A percentile compares a stretch with the other conserved stretches of the same genome.
These are phyloP conservation scores for Fusarium xyrophilum DNA, from an alignment of 2,329 filamentous ascomycete genomes.

Conservation along the genomic window DNA sequence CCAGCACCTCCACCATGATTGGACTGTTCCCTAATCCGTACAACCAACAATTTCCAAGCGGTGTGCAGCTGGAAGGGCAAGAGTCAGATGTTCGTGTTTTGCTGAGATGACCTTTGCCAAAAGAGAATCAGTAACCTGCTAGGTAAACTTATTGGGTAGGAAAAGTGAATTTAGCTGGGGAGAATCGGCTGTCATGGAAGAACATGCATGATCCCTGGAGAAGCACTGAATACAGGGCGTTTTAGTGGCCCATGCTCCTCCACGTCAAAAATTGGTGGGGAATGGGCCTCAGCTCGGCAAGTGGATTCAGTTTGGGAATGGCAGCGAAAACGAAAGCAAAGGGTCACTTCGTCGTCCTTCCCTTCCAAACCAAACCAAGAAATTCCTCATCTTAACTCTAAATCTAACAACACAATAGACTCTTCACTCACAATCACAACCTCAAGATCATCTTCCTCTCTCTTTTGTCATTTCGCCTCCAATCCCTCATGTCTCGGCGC, in stretches of 20 bases:
- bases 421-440: constrained; percentile 1
- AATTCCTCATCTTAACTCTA: constrained; percentile 18
- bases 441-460: neutral
- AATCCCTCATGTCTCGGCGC: constrained; percentile 12
- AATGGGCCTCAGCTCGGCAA: constrained; percentile 11
- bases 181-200: neutral
- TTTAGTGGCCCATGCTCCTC: constrained; percentile 24
- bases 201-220: too few species aligned
- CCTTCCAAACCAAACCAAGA: constrained; percentile 12
- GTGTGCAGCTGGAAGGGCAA: constrained; percentile 2
- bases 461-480: neutral
- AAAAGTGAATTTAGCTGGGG: neutral
- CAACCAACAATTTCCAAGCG: constrained; percentile 11
- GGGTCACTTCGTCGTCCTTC: constrained; percentile 5
- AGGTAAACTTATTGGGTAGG: constrained; percentile 1
- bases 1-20: constrained; percentile 14
- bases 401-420: constrained; percentile 2
- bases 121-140: too few species aligned
- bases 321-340: neutral
- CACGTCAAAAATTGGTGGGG: constrained; percentile 29
- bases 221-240: constrained; percentile 2
- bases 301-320: constrained; percentile 20
- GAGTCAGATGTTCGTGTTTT: constrained; percentile 10
- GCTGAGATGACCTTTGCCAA: neutral
- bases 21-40: neutral